Conservation (phyloP, 768 basidiomycete genomes). For the Pleurotus platypus region DNA sequence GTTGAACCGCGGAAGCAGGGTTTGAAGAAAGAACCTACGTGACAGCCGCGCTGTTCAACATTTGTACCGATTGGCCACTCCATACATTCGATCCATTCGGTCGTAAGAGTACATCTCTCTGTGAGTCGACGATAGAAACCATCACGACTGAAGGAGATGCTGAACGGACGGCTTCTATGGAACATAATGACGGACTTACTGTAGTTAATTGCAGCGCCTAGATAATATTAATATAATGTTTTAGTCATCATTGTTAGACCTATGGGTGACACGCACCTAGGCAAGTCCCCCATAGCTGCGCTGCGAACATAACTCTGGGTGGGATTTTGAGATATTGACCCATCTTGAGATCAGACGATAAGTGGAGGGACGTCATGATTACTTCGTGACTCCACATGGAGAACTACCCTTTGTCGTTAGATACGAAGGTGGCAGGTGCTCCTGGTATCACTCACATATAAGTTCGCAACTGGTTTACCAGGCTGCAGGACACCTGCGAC, state of each 20-base stretch:
- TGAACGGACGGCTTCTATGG: too few species aligned
- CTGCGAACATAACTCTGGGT: slow-evolving; percentile 60
- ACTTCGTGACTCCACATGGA: slow-evolving; percentile 69
- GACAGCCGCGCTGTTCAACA: slow-evolving; percentile 53
- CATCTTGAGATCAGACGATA: slow-evolving; percentile 65
- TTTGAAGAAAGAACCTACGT: slow-evolving; percentile 21
- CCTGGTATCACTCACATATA: slow-evolving; percentile 42
- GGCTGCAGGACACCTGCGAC: slow-evolving; percentile 56
- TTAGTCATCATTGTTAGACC: background rate
- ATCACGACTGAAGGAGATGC: slow-evolving; percentile 42
- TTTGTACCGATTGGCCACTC: slow-evolving; percentile 45
- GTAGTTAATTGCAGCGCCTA: slow-evolving; percentile 31
- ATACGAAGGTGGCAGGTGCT: background rate
- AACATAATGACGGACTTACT: slow-evolving; percentile 17
- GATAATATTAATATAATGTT: background rate
- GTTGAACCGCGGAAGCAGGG: slow-evolving; percentile 40
- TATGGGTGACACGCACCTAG: slow-evolving; percentile 25
- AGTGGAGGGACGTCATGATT: slow-evolving; percentile 45
- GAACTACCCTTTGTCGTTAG: slow-evolving; percentile 33
- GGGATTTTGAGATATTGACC: slow-evolving; percentile 70
- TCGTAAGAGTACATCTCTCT: slow-evolving; percentile 48
- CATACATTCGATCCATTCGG: slow-evolving; percentile 52
- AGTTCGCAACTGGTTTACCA: slow-evolving; percentile 64
- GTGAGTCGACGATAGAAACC: slow-evolving; percentile 48
- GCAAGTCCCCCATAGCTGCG: slow-evolving; percentile 62